phyloP scores from a whole-genome alignment of 805 yeast genomes.

The Groenewaldozyma tartarivorans region DNA sequence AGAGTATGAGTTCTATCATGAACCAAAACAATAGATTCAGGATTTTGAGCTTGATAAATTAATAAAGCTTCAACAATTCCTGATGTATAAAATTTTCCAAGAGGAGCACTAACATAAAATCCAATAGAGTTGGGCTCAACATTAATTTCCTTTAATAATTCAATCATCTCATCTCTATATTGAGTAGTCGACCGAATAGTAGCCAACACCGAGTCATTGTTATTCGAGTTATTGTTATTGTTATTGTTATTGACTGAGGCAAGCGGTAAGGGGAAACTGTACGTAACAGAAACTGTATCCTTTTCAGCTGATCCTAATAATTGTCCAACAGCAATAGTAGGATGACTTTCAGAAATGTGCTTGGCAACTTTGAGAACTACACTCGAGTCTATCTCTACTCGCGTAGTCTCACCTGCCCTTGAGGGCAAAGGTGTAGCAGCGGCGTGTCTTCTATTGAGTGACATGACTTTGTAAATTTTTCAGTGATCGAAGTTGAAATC shows the following conservation, averaged over 20 bases:
- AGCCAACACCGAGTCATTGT: constrained; percentile 50
- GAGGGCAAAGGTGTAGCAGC: constrained; percentile 4
- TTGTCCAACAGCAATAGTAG: constrained; percentile 58
- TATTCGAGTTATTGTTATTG: too few species aligned
- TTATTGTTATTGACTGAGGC: not conserved
- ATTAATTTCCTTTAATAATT: constrained; percentile 50
- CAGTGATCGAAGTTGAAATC: too few species aligned
- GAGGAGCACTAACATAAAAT: constrained; percentile 64
- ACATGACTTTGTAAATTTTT: too few species aligned
- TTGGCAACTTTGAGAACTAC: constrained; percentile 49
- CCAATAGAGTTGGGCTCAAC: constrained; percentile 67
- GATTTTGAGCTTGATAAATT: constrained; percentile 49
- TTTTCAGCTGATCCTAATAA: constrained; percentile 65
- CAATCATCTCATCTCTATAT: constrained; percentile 60
- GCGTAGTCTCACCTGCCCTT: constrained; percentile 10
- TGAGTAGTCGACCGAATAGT: constrained; percentile 53
- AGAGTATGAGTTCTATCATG: constrained; percentile 62
- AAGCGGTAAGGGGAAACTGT: constrained; percentile 58
- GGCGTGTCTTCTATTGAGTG: not conserved
- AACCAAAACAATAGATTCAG: constrained; percentile 42
- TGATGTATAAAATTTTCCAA: constrained; percentile 62
- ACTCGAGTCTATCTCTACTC: constrained; percentile 19
- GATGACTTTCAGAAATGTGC: constrained; percentile 55
- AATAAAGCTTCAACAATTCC: constrained; percentile 57
- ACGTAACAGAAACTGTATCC: constrained; percentile 40